phyloP scores from a whole-genome alignment of 164 flowering plant genomes.

The Magnolia sinica region DNA sequence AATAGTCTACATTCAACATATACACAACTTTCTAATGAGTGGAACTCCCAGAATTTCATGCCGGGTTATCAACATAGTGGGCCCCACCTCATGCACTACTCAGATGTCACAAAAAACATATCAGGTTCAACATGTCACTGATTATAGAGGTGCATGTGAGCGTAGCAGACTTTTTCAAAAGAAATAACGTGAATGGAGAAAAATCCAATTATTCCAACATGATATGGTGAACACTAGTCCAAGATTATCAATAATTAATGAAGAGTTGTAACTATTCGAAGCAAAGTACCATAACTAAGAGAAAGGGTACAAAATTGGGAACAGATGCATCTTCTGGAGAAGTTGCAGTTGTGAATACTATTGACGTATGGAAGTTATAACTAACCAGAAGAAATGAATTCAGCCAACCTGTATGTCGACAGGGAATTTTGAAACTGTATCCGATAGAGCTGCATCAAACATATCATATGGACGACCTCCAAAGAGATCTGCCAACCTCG shows the following conservation, averaged over 20 bases:
- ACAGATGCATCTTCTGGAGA: too few species aligned
- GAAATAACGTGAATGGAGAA: not conserved
- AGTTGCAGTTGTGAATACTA: too few species aligned
- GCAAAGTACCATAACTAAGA: not conserved
- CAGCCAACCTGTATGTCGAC: slow-evolving; percentile 75
- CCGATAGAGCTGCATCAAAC: slow-evolving; percentile 88
- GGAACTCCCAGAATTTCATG: not conserved
- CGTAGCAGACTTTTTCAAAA: not conserved
- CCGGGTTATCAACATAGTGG: not conserved
- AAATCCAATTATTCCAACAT: not conserved
- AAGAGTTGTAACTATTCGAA: not conserved
- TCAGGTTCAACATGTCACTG: not conserved
- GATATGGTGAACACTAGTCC: not conserved
- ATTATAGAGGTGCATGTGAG: not conserved
- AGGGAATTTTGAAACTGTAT: slow-evolving; percentile 75
- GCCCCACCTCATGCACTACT: too few species aligned
- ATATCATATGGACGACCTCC: slow-evolving; percentile 80
- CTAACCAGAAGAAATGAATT: not conserved
- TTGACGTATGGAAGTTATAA: too few species aligned
- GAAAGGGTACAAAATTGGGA: not conserved
- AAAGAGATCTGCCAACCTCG: slow-evolving; percentile 71
- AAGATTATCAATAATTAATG: not conserved
- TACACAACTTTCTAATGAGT: not conserved
- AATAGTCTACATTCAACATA: not conserved
- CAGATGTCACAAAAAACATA: too few species aligned